Base-by-base conservation (phyloP, 495 filamentous ascomycete genomes). In the Penicillium lividum region DNA sequence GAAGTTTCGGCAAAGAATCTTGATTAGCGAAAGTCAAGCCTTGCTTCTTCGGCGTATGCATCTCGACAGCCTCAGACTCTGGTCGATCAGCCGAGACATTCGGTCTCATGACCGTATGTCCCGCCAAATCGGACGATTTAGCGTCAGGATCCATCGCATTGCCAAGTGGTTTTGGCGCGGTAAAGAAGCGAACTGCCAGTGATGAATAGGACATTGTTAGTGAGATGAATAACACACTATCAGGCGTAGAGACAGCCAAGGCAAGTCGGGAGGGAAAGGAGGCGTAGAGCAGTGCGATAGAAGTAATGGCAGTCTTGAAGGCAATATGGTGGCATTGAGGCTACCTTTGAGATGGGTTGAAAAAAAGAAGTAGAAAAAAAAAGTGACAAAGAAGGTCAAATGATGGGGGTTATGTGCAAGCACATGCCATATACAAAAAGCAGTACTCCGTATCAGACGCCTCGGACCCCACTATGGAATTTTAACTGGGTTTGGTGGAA, bases 261-360 rank as follows among this genome's bases (percentile, higher is more conserved):
- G 63, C 75, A 80, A 57, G 89, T 93, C 70, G 84, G 79, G 56
- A 95, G 87, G 59, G 88, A 92, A 40, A 93, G 78, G 71, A 92
- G 84, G 78, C 87, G 89, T 73, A 94, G 75, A 63, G 90, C 88
- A 67, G 85, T 93, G 80, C 89, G 89, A 80, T 90, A 92, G 81
- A 95, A 95, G 73, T 93, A 94, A 70, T 94, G 91, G 68, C 89
- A 95, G 71, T 95, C 89, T 80, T 94, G 89, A 48, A 89, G 79
- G 72, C 78, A 95, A 72, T 92, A 94, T 59, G 82, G 74, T 77
- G 90, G 90, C 89, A 93, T 94, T 66, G 71, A 68, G 59, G 58
- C 66, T 71, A 72, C 59, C 61, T 65, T 9, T 44, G 43, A 36
- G 47, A 22, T 43, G 49, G 28, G 7, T 3, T n/a, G 29, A 47